These are phyloP conservation scores for Sarcodon aspratus DNA, from an alignment of 768 basidiomycete genomes.

Conservation along the genomic window DNA sequence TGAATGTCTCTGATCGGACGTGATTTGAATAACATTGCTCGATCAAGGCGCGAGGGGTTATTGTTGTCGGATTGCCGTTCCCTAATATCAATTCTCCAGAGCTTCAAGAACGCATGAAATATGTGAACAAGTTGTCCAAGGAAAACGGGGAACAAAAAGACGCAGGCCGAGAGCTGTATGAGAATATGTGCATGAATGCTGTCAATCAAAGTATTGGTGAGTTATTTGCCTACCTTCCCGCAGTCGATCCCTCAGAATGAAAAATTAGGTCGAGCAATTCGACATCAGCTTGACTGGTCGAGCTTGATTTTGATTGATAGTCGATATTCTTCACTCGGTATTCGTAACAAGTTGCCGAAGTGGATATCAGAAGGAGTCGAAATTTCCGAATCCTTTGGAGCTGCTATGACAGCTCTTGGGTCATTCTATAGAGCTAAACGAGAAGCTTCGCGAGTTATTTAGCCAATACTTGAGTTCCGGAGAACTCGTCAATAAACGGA, in stretches of 20 bases:
- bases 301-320: constrained; percentile 79
- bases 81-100: constrained; percentile 88
- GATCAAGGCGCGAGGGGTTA: constrained; percentile 72
- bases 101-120: constrained; percentile 83
- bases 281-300: constrained; percentile 88
- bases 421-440: constrained; percentile 57
- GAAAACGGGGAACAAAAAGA: constrained; percentile 39
- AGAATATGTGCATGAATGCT: constrained; percentile 86
- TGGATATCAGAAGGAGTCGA: constrained; percentile 71
- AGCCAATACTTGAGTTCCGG: too few relatives aligned
- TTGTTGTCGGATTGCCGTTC: constrained; percentile 87
- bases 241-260: background rate
- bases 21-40: constrained; percentile 47
- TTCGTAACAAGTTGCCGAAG: constrained; percentile 72
- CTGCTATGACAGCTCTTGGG: constrained; percentile 55
- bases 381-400: constrained; percentile 57
- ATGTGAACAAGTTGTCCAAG: constrained; percentile 48
- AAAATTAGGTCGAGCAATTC: constrained; percentile 74
- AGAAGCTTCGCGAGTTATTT: background rate
- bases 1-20: constrained; percentile 11
- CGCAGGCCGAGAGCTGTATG: constrained; percentile 55
- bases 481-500: too few relatives aligned
- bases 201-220: constrained; percentile 96
- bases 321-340: constrained; percentile 60
- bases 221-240: constrained; percentile 11